Conservation (phyloP, 2,329 filamentous ascomycete species). For the Furcasterigmium sp. region DNA sequence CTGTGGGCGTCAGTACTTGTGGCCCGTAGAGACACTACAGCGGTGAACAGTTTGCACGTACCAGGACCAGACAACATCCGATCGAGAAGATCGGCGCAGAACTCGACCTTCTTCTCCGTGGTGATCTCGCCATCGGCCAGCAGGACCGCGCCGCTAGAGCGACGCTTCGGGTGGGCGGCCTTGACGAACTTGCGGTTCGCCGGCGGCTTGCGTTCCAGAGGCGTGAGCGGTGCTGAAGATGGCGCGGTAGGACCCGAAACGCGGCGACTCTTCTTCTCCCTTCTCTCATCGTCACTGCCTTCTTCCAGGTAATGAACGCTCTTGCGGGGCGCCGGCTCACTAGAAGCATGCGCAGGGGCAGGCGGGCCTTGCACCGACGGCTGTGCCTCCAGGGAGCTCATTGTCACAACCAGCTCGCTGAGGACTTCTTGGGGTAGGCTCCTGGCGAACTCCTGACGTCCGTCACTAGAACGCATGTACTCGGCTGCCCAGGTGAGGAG, state of each 20-base stretch:
- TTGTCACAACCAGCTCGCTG: constrained; percentile 56
- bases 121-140: constrained; percentile 11
- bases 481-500: constrained; percentile 58
- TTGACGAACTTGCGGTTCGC: constrained; percentile 24
- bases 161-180: constrained; percentile 23
- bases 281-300: constrained; percentile 32
- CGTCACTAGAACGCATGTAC: constrained; percentile 54
- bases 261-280: constrained; percentile 37
- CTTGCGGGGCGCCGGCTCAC: constrained; percentile 26
- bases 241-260: constrained; percentile 25
- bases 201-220: constrained; percentile 15
- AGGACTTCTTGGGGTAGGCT: constrained; percentile 58
- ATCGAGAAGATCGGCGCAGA: constrained; percentile 51
- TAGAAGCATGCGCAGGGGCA: constrained; percentile 9
- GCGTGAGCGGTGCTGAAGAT: constrained; percentile 6
- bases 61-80: constrained; percentile 59
- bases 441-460: constrained; percentile 52
- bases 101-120: constrained; percentile 40
- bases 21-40: background rate
- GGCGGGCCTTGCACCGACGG: constrained; percentile 22
- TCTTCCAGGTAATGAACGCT: constrained; percentile 45
- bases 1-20: constrained; percentile 27
- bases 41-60: constrained; percentile 20
- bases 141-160: constrained; percentile 20
- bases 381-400: constrained; percentile 48